These are phyloP conservation scores for Ophiostoma piceae DNA, from an alignment of 2,329 filamentous ascomycete species.

Conservation along the genomic window DNA sequence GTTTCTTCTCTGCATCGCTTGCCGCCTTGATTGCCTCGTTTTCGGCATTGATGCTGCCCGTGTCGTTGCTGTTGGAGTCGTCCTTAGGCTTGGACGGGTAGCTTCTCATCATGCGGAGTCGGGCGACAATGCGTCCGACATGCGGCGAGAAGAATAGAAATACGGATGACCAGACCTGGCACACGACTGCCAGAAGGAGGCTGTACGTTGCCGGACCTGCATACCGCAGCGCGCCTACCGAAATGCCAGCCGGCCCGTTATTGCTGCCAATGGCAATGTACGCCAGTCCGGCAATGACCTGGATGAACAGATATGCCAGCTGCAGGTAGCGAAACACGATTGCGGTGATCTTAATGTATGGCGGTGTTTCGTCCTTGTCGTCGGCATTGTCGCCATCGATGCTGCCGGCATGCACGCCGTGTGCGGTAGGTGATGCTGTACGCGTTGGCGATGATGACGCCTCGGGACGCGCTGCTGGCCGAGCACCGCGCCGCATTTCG, in stretches of 20 bases:
- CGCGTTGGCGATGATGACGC: not conserved
- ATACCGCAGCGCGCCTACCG: conserved; percentile 3
- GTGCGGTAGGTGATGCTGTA: not conserved
- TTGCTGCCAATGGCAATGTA: not conserved
- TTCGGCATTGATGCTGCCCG: not conserved
- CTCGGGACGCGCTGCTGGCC: not conserved
- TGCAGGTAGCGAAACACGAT: not conserved
- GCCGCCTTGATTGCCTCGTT: not conserved
- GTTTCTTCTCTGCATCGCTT: not conserved
- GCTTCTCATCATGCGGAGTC: not conserved
- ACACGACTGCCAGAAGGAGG: not conserved
- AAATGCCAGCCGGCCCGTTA: not conserved
- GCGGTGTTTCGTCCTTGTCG: not conserved
- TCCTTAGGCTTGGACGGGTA: not conserved
- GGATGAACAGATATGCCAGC: not conserved
- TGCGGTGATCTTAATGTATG: not conserved
- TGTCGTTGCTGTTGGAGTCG: not conserved
- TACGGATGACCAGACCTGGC: not conserved
- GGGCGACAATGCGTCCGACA: not conserved
- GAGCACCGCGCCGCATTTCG: not conserved
- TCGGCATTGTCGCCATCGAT: not conserved
- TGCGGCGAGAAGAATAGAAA: not conserved
- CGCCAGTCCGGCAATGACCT: not conserved
- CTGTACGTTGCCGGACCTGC: not conserved
- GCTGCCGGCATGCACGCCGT: not conserved